Percentiles rank a stretch among this genome's conserved stretches.
phyloP scores from a whole-genome alignment of 805 yeast genomes.

The Candida easanensis region DNA sequence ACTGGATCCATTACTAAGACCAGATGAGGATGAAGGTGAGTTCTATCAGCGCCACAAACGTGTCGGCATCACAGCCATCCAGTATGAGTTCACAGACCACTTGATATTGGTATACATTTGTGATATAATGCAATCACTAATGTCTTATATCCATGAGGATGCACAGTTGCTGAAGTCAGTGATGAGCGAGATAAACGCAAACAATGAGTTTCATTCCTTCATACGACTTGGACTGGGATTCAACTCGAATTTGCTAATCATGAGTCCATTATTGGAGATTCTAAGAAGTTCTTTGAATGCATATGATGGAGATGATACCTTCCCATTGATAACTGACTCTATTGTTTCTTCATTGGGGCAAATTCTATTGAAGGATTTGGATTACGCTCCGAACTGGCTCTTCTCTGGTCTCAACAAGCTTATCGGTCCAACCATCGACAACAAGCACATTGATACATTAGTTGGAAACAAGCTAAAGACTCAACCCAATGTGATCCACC shows the following conservation, averaged over 20 bases:
- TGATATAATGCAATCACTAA: constrained; percentile 54
- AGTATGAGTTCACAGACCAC: constrained; percentile 46
- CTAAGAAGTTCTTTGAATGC: constrained; percentile 40
- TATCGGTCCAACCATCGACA: constrained; percentile 49
- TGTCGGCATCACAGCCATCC: constrained; percentile 35
- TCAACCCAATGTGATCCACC: constrained; percentile 17
- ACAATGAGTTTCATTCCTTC: constrained; percentile 28
- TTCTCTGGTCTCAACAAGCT: constrained; percentile 53
- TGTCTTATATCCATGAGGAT: constrained; percentile 18
- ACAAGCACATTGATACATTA: constrained; percentile 39
- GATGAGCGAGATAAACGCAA: neutral
- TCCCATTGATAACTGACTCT: constrained; percentile 11
- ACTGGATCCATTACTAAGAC: constrained; percentile 16
- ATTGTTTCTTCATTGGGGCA: constrained; percentile 33
- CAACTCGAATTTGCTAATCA: constrained; percentile 50
- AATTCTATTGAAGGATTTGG: constrained; percentile 40
- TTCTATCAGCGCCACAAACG: constrained; percentile 20
- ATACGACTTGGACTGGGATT: constrained; percentile 42
- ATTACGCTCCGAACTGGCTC: constrained; percentile 38
- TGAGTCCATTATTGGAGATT: constrained; percentile 52
- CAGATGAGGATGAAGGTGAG: constrained; percentile 26
- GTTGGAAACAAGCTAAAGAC: constrained; percentile 31
- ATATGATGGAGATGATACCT: constrained; percentile 12
- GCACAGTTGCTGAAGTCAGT: constrained; percentile 4
- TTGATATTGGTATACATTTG: constrained; percentile 47